These are phyloP conservation scores for Monosporascus sp. DNA, from an alignment of 2,329 filamentous ascomycete genomes.

Conservation along the genomic window DNA sequence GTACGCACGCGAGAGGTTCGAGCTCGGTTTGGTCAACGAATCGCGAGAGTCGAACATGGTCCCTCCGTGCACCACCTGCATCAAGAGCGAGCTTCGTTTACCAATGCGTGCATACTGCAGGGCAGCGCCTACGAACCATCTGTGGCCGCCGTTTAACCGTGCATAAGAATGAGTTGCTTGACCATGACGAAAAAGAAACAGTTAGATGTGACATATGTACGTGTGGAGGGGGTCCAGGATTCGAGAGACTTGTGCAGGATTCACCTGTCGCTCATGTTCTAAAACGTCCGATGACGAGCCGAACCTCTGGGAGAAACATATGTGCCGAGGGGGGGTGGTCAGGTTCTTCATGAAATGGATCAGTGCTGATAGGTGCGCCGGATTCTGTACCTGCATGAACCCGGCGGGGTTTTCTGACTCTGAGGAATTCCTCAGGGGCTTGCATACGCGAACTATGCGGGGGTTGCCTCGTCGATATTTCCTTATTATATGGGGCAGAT, in stretches of 20 bases:
- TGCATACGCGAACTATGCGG: background rate
- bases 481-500: background rate
- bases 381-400: background rate
- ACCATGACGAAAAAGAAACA: background rate
- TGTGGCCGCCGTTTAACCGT: too few species aligned
- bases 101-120: too few species aligned
- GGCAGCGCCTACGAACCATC: too few species aligned
- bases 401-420: too few species aligned
- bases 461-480: background rate
- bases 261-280: background rate
- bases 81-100: too few species aligned
- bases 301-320: background rate
- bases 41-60: background rate
- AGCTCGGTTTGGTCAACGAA: background rate
- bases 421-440: background rate
- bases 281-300: background rate
- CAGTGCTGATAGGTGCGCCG: background rate
- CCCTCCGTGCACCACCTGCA: background rate
- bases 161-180: background rate
- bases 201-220: background rate
- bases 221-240: background rate
- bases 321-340: background rate
- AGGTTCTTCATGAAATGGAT: background rate
- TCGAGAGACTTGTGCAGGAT: background rate
- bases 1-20: background rate